A percentile compares a stretch with the other conserved stretches of the same genome.
These are phyloP conservation scores for Circinella umbellata DNA, from an alignment of 371 early-diverging fungal genomes.

Conservation along the genomic window DNA sequence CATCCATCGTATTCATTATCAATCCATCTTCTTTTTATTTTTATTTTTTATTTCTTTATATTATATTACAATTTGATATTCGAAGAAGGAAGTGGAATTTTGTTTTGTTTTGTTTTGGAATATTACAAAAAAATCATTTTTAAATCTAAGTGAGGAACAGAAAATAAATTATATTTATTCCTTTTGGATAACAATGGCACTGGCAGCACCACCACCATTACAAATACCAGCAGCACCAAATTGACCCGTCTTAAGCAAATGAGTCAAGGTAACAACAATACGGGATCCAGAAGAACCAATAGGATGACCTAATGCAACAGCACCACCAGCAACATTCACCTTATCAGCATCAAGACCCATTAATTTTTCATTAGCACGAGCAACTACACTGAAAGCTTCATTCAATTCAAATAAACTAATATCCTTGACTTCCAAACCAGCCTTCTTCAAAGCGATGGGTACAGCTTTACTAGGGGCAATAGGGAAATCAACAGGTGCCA, in stretches of 20 bases:
- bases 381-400: conserved; percentile 95
- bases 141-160: too few relatives aligned
- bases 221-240: conserved; percentile 89
- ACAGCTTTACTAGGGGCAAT: conserved; percentile 93
- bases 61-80: too few relatives aligned
- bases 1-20: too few relatives aligned
- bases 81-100: too few relatives aligned
- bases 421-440: conserved; percentile 76
- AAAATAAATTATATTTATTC: conserved; percentile 34
- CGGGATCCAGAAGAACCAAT: conserved; percentile 90
- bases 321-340: conserved; percentile 91
- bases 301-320: conserved; percentile 94
- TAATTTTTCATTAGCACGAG: conserved; percentile 77
- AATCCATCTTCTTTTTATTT: too few relatives aligned
- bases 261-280: conserved; percentile 86
- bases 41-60: too few relatives aligned
- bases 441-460: conserved; percentile 84
- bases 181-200: conserved; percentile 81
- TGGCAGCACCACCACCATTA: conserved; percentile 95
- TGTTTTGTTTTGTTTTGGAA: too few relatives aligned
- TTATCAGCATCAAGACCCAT: conserved; percentile 74
- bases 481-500: conserved; percentile 91
- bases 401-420: conserved; percentile 89
- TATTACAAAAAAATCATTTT: too few relatives aligned
- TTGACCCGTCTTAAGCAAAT: conserved; percentile 79